Conservation (phyloP, 2,329 filamentous ascomycete genomes). For the Orbilia blumenaviensis region DNA sequence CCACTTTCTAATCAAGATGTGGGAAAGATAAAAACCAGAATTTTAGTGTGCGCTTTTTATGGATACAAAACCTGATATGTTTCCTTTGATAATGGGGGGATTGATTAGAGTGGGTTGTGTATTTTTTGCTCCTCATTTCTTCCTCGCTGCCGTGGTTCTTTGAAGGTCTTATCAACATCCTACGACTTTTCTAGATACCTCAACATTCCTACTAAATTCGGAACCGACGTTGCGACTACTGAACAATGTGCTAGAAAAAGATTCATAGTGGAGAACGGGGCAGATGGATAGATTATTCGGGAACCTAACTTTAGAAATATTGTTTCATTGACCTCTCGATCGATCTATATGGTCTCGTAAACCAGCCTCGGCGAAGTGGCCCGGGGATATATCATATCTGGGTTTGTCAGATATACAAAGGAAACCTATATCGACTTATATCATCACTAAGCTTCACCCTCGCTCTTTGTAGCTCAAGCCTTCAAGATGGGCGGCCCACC, state of each 20-base stretch:
- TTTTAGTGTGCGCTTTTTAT: not conserved
- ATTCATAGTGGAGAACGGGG: conserved; percentile 23
- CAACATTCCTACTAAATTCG: not conserved
- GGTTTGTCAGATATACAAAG: not conserved
- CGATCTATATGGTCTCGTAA: too few relatives aligned
- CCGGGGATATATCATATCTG: not conserved
- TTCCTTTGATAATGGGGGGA: not conserved
- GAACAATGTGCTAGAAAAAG: conserved; percentile 16
- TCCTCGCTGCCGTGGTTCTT: too few relatives aligned
- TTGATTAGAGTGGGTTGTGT: not conserved
- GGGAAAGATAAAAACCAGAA: not conserved
- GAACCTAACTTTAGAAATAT: not conserved
- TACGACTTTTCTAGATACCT: too few relatives aligned
- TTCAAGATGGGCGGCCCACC: conserved; percentile 33
- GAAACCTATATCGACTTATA: not conserved
- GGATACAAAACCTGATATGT: conserved; percentile 15
- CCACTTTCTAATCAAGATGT: not conserved
- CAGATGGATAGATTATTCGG: conserved; percentile 5
- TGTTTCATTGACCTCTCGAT: not conserved
- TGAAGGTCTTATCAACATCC: too few relatives aligned
- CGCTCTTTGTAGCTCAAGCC: too few relatives aligned
- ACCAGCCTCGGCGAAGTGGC: too few relatives aligned
- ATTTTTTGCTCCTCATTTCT: not conserved
- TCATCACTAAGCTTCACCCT: too few relatives aligned
- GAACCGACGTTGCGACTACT: not conserved